Evolutionary conservation across 352 stramenopile genomes (phyloP), one percentile per base, ranked within the genome.

Genomic region (Pythium sp.): DNA sequence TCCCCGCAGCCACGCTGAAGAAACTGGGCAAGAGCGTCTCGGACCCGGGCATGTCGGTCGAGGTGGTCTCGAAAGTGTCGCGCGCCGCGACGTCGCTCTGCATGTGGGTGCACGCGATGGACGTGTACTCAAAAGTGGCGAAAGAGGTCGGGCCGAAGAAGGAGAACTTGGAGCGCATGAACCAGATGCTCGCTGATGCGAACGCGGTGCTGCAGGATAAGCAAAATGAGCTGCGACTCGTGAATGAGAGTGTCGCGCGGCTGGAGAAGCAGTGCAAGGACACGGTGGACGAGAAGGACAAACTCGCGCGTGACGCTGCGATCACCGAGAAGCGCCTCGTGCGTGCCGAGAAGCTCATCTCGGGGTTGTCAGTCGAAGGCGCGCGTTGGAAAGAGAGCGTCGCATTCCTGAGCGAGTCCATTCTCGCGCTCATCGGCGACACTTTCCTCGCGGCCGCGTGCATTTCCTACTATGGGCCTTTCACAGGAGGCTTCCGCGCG

Each of bases 21-120:
- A 98, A 98, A 72, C 77, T 98, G 2, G 80, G 81, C 30, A 86
- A 91, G 54, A 92, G 90, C 34, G 84, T 97, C 0, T 75, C 79
- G 0, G 88, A 96, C 24, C 87, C 91, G 5, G 85, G 84, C 3
- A 97, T 98, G 89, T 72, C 91, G 1, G 83, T 97, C 1, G 94
- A 98, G 46, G 86, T 97, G 1, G 92, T 98, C 3, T 83, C 84
- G 0, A 98, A 98, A 71, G 93, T 98, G 0, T 98, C 92, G 18
- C 96, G 93, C 43, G 94, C 94, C 1, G 94, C 92, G 0, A 95
- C 81, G 4, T 95, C 89, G 28, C 70, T 98, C 26, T 98, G 94
- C 68, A 96, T 98, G 87, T 98, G 94, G 87, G 91, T 96, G 18
- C 92, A 98, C 62, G 94, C 94, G 3, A 98, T 98, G 88, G 87